Evolutionary conservation across 2,329 filamentous ascomycete genomes (phyloP), one percentile per base, ranked within the genome.

Genomic region (Beauveria sp.): DNA sequence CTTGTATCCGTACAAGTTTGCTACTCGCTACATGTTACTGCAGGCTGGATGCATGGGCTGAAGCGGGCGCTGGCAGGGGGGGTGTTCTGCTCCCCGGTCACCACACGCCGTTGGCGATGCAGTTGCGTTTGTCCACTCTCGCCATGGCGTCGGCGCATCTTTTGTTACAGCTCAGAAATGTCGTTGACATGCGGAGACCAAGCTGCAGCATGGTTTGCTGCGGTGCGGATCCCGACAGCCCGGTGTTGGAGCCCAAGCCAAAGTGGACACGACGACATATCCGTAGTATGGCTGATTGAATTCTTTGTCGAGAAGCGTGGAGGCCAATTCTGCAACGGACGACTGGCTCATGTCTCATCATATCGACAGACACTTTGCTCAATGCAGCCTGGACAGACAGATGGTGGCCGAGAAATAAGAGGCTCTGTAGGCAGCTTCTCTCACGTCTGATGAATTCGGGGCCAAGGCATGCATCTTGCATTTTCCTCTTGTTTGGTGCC

Each of bases 161-260:
- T 51, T 60, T 60, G 40, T 60, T 60, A 60, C 57, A 60, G 57
- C 57, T 60, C 57, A 60, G 48, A 60, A 60, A 60, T 20, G 38
- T 46, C 40, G 57, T 52, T 38, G 16, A 26, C 6, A 31, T 26
- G 57, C 57, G 57, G 57, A 50, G 57, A 40, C 40, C 24, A n/a
- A 52, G 57, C 46, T 51, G 38, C 38, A 34, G 38, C 14, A 9
- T 52, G 20, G 57, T 60, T 45, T 60, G 57, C 34, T 60, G 24
- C 24, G 26, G 20, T 60, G 57, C 57, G 57, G 57, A 60, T 60
- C 57, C 57, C 57, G 49, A 60, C 57, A 53, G 46, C 52, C 57
- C 49, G 57, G 49, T 53, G 38, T 40, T 52, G 31, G 31, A 42
- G 45, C 57, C 49, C n/a, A 38, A 40, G 16, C 38, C 57, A 53